Evolutionary conservation across 2,329 filamentous ascomycete genomes (phyloP).

Genomic region (Aureobasidium vineae): DNA sequence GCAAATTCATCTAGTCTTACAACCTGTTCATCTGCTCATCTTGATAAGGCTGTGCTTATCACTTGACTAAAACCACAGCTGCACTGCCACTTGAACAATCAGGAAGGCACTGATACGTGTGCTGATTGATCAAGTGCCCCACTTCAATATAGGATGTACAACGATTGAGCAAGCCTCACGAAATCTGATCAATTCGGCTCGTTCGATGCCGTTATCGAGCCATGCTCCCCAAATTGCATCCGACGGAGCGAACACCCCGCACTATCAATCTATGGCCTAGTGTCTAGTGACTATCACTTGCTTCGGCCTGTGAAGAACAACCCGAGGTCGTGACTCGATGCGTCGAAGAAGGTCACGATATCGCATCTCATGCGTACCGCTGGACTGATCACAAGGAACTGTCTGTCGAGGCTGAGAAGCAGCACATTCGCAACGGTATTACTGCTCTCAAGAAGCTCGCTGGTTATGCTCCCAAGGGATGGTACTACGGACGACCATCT

Average conservation of each 20-base stretch:
- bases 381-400: slow-evolving; percentile 55
- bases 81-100: not conserved
- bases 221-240: not conserved
- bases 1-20: not conserved
- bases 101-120: not conserved
- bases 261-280: not conserved
- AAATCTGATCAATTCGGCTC: not conserved
- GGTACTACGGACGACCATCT: slow-evolving; percentile 51
- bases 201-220: not conserved
- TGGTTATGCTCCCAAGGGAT: slow-evolving; percentile 50
- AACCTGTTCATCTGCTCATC: not conserved
- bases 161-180: too few relatives aligned
- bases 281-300: too few relatives aligned
- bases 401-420: slow-evolving; percentile 48
- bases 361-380: slow-evolving; percentile 47
- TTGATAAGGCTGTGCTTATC: not conserved
- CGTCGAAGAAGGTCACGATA: slow-evolving; percentile 52
- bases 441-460: slow-evolving; percentile 43
- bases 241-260: not conserved
- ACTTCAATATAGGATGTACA: not conserved
- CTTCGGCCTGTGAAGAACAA: slow-evolving; percentile 47
- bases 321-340: slow-evolving; percentile 50
- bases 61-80: not conserved
- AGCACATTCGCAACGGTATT: slow-evolving; percentile 49
- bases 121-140: not conserved